Evolutionary conservation across 805 yeast species (phyloP).

Genomic region (Pichia paraexigua): DNA sequence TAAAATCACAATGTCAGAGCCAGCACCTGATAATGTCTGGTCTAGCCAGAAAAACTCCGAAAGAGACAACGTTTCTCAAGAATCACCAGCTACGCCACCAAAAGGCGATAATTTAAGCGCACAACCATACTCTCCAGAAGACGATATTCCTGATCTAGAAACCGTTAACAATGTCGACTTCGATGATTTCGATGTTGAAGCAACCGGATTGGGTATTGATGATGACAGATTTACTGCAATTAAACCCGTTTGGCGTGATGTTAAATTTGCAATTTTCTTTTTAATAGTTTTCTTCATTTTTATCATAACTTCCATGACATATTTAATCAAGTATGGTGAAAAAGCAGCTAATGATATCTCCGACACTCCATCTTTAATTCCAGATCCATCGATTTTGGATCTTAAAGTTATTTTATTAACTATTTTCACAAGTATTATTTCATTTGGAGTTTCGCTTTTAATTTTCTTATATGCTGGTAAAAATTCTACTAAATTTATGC

Average conservation of each 20-base stretch:
- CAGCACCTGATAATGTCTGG: background rate
- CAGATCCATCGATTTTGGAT: conserved; percentile 2
- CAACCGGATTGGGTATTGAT: conserved; percentile 5
- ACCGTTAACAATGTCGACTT: background rate
- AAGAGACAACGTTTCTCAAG: background rate
- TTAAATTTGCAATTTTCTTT: conserved; percentile 48
- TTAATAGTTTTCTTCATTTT: background rate
- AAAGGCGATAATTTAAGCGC: background rate
- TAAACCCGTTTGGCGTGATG: conserved; percentile 59
- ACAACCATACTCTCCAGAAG: background rate
- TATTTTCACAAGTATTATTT: conserved; percentile 53
- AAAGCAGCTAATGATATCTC: conserved; percentile 5
- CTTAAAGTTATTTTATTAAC: conserved; percentile 43
- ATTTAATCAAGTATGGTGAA: conserved; percentile 3
- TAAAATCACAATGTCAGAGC: background rate
- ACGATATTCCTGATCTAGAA: background rate
- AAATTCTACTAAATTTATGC: conserved; percentile 60
- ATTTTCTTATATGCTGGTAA: conserved; percentile 56
- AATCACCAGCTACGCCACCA: conserved; percentile 7
- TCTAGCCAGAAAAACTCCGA: background rate
- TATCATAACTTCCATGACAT: conserved; percentile 4
- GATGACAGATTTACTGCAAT: conserved; percentile 62
- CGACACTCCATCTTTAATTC: background rate
- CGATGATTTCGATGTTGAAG: conserved; percentile 1
- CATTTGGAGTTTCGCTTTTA: conserved; percentile 47